Percentiles rank a stretch among this genome's conserved stretches.
Conservation (phyloP, 768 basidiomycete species). For the Tricholoma flavovirens region DNA sequence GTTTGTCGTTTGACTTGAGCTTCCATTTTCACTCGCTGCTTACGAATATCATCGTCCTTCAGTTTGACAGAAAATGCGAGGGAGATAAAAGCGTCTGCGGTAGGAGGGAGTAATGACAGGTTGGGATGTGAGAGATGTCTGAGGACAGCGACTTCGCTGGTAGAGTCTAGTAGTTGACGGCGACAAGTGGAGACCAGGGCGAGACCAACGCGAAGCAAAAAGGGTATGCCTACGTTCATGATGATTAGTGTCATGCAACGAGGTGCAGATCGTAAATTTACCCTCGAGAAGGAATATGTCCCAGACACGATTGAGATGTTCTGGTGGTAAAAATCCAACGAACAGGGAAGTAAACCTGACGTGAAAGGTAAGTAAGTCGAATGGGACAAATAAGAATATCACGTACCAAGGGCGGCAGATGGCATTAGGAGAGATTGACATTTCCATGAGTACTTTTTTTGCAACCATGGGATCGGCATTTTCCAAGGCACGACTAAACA, state of each 20-base stretch:
- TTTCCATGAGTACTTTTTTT: conserved; percentile 60
- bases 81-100: conserved; percentile 57
- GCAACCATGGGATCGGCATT: conserved; percentile 50
- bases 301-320: conserved; percentile 72
- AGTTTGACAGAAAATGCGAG: conserved; percentile 60
- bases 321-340: conserved; percentile 56
- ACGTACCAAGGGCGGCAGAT: conserved; percentile 64
- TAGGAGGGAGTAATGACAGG: conserved; percentile 46
- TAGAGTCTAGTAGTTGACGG: conserved; percentile 49
- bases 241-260: background rate
- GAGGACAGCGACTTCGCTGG: conserved; percentile 42
- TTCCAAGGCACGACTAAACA: conserved; percentile 71
- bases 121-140: conserved; percentile 47
- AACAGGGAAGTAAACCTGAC: conserved; percentile 71
- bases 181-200: conserved; percentile 58
- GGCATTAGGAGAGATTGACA: conserved; percentile 50
- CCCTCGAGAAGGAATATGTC: conserved; percentile 81
- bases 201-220: conserved; percentile 69
- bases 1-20: conserved; percentile 63
- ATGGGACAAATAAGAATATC: background rate
- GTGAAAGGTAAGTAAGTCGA: background rate
- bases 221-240: conserved; percentile 52
- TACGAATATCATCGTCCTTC: conserved; percentile 75
- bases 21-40: conserved; percentile 71
- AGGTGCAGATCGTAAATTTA: conserved; percentile 22